phyloP scores from a whole-genome alignment of 306 rosid species.

The Medicago lupulina region DNA sequence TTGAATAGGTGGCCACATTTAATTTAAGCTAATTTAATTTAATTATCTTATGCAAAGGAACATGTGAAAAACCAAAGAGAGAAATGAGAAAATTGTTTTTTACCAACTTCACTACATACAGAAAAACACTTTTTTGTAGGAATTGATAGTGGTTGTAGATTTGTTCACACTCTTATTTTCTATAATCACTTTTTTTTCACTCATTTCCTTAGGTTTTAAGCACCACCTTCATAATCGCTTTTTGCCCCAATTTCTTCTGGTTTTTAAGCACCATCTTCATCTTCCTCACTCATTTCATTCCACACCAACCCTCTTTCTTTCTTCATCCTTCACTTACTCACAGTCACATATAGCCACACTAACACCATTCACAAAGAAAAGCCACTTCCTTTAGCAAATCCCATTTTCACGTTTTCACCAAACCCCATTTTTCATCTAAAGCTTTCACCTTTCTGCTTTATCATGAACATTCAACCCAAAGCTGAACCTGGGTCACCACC shows the following conservation, averaged over 20 bases:
- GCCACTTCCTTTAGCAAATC: not conserved
- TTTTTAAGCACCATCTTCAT: not conserved
- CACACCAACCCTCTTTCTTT: not conserved
- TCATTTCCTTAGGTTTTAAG: no score
- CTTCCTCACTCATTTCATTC: not conserved
- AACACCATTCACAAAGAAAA: not conserved
- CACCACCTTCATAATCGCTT: not conserved
- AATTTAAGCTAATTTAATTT: no score
- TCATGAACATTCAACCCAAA: constrained; percentile 1
- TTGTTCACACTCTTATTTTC: no score
- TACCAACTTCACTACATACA: no score
- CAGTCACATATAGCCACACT: not conserved
- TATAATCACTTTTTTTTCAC: not conserved
- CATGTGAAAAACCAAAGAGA: no score
- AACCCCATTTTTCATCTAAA: not conserved
- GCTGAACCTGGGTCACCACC: not conserved
- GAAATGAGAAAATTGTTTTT: no score
- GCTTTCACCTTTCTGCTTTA: not conserved
- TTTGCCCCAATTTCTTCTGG: no score
- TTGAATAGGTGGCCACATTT: no score
- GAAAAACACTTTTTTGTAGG: no score
- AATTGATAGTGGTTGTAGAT: no score
- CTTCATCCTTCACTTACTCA: not conserved
- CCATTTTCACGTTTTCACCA: no score
- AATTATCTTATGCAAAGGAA: no score